Conservation (phyloP, 2,329 filamentous ascomycete species). For the Xylariomycetidae sp. region DNA sequence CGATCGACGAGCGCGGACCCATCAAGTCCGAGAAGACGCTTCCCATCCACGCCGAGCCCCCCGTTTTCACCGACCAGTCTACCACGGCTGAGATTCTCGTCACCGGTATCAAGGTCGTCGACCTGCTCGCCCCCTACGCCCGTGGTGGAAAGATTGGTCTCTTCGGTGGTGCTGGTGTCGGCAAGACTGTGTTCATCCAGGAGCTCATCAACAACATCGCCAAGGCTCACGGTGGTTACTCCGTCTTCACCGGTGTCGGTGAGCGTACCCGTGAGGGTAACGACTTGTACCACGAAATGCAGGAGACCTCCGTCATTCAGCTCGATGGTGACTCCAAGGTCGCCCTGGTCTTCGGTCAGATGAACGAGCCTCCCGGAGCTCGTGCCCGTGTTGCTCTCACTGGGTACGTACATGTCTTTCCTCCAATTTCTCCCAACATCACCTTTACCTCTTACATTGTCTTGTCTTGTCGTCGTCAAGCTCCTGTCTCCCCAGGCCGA, state of each 20-base stretch:
- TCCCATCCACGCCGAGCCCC: constrained; percentile 92
- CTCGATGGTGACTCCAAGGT: constrained; percentile 99
- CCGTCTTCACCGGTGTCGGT: constrained; percentile 99
- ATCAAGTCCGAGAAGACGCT: constrained; percentile 86
- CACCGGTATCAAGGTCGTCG: constrained; percentile 99
- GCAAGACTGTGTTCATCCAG: constrained; percentile 99
- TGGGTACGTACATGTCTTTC: constrained; percentile 41
- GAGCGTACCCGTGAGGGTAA: constrained; percentile 99
- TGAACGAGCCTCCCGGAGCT: constrained; percentile 99
- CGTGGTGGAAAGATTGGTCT: constrained; percentile 99
- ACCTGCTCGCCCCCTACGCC: constrained; percentile 96
- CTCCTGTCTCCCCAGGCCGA: too few species aligned
- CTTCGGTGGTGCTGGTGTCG: constrained; percentile 99
- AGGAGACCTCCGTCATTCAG: constrained; percentile 99
- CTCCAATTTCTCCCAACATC: too few species aligned
- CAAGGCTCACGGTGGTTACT: constrained; percentile 99
- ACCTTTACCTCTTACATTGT: too few species aligned
- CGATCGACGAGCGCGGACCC: constrained; percentile 98
- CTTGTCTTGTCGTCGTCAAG: too few species aligned
- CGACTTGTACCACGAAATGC: constrained; percentile 99
- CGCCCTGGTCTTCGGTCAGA: constrained; percentile 98
- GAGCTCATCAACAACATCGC: constrained; percentile 99
- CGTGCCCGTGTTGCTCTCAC: constrained; percentile 99
- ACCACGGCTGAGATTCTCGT: constrained; percentile 94
- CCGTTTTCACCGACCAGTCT: constrained; percentile 89